Evolutionary conservation across 257 asterid genomes (phyloP).

Genomic region (Solanum pennellii): DNA sequence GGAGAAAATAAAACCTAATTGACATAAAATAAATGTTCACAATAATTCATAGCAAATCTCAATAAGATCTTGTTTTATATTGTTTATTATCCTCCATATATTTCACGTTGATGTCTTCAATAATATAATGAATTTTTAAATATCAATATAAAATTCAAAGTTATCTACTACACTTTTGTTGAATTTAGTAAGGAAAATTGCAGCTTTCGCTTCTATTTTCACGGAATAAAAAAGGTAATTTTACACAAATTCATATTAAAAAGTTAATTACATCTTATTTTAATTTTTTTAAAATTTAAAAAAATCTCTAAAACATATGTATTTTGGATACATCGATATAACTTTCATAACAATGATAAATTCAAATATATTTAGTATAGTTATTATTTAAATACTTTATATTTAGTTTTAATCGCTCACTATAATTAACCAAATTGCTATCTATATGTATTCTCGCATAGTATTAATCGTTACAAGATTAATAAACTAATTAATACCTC

Average conservation of each 20-base stretch:
- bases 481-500: background rate
- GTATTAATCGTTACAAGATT: background rate
- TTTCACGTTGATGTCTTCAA: background rate
- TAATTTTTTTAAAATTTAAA: no score
- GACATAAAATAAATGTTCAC: background rate
- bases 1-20: no score
- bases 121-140: no score
- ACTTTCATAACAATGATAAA: background rate
- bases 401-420: background rate
- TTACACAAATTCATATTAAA: no score
- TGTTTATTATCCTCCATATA: no score
- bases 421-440: background rate
- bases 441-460: background rate
- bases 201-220: background rate
- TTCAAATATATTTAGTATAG: background rate
- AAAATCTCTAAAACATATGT: background rate
- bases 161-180: background rate
- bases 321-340: background rate
- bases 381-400: background rate
- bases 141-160: background rate
- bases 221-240: background rate
- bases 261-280: no score
- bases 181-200: background rate
- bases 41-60: background rate
- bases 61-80: background rate